phyloP scores from a whole-genome alignment of 1,284 basidiomycete genomes.

The Porogramme epimiltina region DNA sequence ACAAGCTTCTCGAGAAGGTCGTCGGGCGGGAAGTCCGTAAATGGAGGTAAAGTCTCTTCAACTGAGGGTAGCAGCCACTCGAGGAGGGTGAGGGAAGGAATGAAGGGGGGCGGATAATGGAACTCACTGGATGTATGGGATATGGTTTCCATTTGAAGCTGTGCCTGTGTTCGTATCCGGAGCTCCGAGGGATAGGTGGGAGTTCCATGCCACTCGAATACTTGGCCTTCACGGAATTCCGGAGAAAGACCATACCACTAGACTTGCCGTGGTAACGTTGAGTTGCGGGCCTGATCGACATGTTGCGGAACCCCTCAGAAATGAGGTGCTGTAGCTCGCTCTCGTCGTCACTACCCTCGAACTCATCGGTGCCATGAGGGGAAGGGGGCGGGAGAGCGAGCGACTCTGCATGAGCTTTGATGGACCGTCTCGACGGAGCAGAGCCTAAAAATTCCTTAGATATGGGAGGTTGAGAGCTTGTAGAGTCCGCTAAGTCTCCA shows the following conservation, averaged over 20 bases:
- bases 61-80: slow-evolving; percentile 34
- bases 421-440: not conserved
- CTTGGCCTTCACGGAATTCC: slow-evolving; percentile 12
- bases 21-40: slow-evolving; percentile 52
- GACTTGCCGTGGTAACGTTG: slow-evolving; percentile 55
- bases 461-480: not conserved
- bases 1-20: slow-evolving; percentile 68
- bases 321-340: slow-evolving; percentile 23
- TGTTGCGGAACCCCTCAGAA: slow-evolving; percentile 21
- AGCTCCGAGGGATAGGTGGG: not conserved
- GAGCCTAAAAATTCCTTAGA: not conserved
- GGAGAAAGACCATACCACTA: slow-evolving; percentile 49
- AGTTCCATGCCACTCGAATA: not conserved
- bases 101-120: not conserved
- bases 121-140: not conserved
- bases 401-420: slow-evolving; percentile 1
- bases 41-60: slow-evolving; percentile 23
- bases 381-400: not conserved
- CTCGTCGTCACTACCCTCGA: slow-evolving; percentile 39
- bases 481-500: not conserved
- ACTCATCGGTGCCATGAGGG: slow-evolving; percentile 25
- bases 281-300: slow-evolving; percentile 27
- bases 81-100: not conserved
- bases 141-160: not conserved
- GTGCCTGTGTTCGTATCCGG: not conserved